A percentile compares a stretch with the other conserved stretches of the same genome.
These are phyloP conservation scores for Fusarium azukiicola DNA, from an alignment of 2,329 filamentous ascomycete genomes.

Conservation along the genomic window DNA sequence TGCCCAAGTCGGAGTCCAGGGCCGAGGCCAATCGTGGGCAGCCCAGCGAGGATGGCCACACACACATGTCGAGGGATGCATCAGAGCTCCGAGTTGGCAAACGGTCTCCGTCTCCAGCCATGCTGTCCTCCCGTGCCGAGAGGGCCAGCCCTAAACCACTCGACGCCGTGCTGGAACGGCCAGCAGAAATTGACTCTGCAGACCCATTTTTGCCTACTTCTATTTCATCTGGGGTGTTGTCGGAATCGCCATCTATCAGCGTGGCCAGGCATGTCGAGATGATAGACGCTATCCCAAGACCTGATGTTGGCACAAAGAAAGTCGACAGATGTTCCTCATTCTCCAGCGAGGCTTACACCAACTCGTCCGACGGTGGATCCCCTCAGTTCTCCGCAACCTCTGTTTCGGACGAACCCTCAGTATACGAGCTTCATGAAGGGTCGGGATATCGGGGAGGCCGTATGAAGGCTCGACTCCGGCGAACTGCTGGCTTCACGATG, in stretches of 20 bases:
- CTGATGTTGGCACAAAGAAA: constrained; percentile 2
- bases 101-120: constrained; percentile 24
- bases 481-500: constrained; percentile 56
- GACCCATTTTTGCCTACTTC: constrained; percentile 29
- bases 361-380: constrained; percentile 28
- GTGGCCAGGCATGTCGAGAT: background rate
- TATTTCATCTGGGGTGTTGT: background rate
- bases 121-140: background rate
- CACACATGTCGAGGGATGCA: background rate
- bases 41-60: constrained; percentile 32
- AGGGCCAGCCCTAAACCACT: constrained; percentile 25
- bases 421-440: constrained; percentile 59
- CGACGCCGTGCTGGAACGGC: constrained; percentile 39
- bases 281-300: background rate
- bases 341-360: constrained; percentile 16
- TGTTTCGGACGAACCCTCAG: constrained; percentile 28
- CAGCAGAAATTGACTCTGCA: constrained; percentile 19
- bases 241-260: background rate
- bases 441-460: constrained; percentile 52
- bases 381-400: constrained; percentile 35
- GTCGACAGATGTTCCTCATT: constrained; percentile 28
- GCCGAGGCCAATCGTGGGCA: background rate
- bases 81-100: constrained; percentile 21
- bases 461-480: constrained; percentile 58
- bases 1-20: constrained; percentile 11